Evolutionary conservation across 129 eudicot species (phyloP), one percentile per base, ranked within the genome.

Genomic region (Tagetes erecta): DNA sequence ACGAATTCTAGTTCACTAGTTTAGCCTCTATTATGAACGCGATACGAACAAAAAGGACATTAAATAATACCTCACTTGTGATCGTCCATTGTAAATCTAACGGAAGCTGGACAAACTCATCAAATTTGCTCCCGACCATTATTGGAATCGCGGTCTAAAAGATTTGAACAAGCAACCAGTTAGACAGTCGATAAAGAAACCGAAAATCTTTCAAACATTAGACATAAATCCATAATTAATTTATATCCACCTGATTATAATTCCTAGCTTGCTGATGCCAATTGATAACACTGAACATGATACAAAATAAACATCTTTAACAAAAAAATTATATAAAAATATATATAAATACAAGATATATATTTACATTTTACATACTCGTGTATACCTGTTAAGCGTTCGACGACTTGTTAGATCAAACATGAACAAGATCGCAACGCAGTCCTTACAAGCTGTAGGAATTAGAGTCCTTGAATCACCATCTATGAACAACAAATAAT

Each of bases 381-480:
- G 20, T 1, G n/a, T 8, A 35, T 84, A 90, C 96, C 91, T 87
- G 49, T 90, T 87, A 47, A 90, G 76, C 0, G 93, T 90, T 36
- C 92, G 71, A 12, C 96, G 87, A 55, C 96, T 87, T 2, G 96
- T 90, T 27, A 90, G 87, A 87, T 90, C 96, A 63, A 90, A 90
- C 96, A 90, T 87, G 78, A 85, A 87, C 60, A 90, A 35, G 74
- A 90, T 83, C 37, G 93, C 93, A 8, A 90, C 93, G 2, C 89
- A 80, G 57, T 87, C 91, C 70, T 85, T 79, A 73, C 86, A 90
- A 35, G 93, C 91, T 27, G 76, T 47, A 36, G 87, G 83, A 69
- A 89, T 77, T 30, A 77, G 55, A 65, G 73, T 76, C 64, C 51
- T 69, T 1, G 84, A 82, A 71, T 77, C 78, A 45, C 70, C 76